phyloP scores from a whole-genome alignment of 345 rosid species.

The Streptanthus diversifolius region DNA sequence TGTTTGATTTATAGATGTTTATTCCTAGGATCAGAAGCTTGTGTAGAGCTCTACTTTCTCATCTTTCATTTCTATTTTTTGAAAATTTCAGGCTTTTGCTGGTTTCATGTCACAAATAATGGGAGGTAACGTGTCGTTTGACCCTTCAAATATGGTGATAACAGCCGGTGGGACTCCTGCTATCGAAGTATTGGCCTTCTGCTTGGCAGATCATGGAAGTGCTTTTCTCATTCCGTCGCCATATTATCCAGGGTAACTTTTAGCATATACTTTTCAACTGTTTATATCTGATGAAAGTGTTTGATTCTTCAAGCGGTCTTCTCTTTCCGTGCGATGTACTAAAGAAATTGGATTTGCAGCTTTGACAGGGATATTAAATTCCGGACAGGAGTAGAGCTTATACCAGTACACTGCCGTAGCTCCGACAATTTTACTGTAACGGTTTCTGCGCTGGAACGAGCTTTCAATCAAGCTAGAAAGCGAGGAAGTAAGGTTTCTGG shows the following conservation, averaged over 20 bases:
- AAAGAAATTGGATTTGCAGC: constrained; percentile 42
- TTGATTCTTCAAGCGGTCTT: neutral
- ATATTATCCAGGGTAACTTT: constrained; percentile 81
- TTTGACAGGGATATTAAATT: constrained; percentile 78
- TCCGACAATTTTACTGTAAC: constrained; percentile 62
- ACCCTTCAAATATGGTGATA: constrained; percentile 64
- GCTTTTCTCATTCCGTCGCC: constrained; percentile 84
- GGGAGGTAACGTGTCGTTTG: constrained; percentile 53
- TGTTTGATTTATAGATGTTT: no score
- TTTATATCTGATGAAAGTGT: neutral
- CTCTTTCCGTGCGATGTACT: constrained; percentile 6
- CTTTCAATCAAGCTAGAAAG: constrained; percentile 78
- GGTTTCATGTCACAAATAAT: constrained; percentile 65
- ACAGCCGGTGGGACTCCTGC: constrained; percentile 92
- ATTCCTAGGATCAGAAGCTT: neutral
- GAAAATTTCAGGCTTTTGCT: constrained; percentile 65
- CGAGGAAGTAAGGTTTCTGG: constrained; percentile 73
- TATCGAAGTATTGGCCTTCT: constrained; percentile 74
- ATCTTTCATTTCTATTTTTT: neutral
- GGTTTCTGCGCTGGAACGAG: constrained; percentile 71
- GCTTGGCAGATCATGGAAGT: constrained; percentile 89
- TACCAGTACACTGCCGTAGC: constrained; percentile 89
- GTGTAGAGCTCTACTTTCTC: neutral
- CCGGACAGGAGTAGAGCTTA: constrained; percentile 80
- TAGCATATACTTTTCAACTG: neutral